A percentile compares a stretch with the other conserved stretches of the same genome.
phyloP scores from a whole-genome alignment of 441 rosid species.

The Sinapis alba region DNA sequence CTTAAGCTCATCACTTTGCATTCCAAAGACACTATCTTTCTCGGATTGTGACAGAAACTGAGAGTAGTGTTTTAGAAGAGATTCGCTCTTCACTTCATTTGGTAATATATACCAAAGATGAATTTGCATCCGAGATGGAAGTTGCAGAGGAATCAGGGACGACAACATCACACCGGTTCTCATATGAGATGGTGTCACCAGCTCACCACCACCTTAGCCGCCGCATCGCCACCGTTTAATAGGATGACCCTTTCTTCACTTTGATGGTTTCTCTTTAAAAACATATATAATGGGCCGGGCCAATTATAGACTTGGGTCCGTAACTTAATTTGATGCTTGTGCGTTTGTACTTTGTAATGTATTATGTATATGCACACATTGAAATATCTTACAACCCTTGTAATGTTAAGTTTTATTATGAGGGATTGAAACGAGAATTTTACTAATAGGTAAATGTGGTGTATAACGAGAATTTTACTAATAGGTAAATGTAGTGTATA shows the following conservation, averaged over 20 bases:
- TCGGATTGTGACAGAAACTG: constrained; percentile 65
- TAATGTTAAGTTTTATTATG: no score
- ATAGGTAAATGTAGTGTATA: no score
- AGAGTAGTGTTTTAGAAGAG: constrained; percentile 58
- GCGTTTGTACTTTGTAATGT: not conserved
- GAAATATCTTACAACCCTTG: no score
- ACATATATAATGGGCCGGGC: not conserved
- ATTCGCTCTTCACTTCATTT: constrained; percentile 57
- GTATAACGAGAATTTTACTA: no score
- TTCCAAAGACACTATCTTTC: constrained; percentile 48
- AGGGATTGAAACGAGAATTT: no score
- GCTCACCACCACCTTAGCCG: not conserved
- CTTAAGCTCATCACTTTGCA: constrained; percentile 52
- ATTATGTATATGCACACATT: no score
- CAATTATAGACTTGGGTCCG: not conserved
- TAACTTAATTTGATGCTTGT: not conserved
- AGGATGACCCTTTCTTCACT: not conserved
- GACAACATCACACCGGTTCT: constrained; percentile 25
- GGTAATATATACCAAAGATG: constrained; percentile 76
- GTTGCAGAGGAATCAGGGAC: constrained; percentile 50
- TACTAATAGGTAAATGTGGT: no score
- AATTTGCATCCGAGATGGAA: constrained; percentile 69
- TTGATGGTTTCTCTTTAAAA: not conserved
- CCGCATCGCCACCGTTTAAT: not conserved
- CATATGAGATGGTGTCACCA: not conserved